A percentile compares a stretch with the other conserved stretches of the same genome.
These are phyloP conservation scores for Ruellia speciosa DNA, from an alignment of 305 asterid species.

Conservation along the genomic window DNA sequence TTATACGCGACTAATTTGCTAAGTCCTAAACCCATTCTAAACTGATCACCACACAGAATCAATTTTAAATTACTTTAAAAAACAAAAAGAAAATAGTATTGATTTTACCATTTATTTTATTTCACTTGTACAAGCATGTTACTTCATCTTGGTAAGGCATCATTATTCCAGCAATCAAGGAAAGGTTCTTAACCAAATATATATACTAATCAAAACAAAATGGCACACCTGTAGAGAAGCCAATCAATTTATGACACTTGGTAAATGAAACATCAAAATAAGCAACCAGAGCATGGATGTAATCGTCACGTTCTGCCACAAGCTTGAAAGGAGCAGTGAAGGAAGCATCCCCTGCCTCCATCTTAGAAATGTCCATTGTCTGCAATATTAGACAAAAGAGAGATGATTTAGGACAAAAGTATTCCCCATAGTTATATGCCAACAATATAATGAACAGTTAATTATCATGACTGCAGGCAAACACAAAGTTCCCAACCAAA, in stretches of 20 bases:
- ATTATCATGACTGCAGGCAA: background rate
- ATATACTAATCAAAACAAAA: slow-evolving; percentile 4
- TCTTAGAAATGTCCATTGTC: slow-evolving; percentile 96
- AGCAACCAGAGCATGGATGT: slow-evolving; percentile 92
- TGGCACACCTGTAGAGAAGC: slow-evolving; percentile 78
- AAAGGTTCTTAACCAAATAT: slow-evolving; percentile 12
- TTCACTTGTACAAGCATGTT: background rate
- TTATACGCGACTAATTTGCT: no score
- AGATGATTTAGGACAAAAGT: slow-evolving; percentile 4
- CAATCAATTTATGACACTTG: slow-evolving; percentile 70
- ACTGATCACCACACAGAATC: no score
- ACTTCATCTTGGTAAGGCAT: no score
- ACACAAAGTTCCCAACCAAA: slow-evolving; percentile 17
- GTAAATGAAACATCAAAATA: slow-evolving; percentile 92
- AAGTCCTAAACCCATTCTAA: no score
- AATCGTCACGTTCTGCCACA: slow-evolving; percentile 79
- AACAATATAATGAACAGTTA: background rate
- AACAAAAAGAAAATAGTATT: no score
- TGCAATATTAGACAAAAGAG: slow-evolving; percentile 21
- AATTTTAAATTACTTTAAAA: no score
- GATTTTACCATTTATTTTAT: background rate
- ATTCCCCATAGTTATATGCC: background rate
- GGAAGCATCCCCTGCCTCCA: slow-evolving; percentile 74
- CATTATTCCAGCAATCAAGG: no score
- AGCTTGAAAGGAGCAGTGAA: slow-evolving; percentile 92